These are phyloP conservation scores for Astraeus odoratus DNA, from an alignment of 768 basidiomycete species.

Conservation along the genomic window DNA sequence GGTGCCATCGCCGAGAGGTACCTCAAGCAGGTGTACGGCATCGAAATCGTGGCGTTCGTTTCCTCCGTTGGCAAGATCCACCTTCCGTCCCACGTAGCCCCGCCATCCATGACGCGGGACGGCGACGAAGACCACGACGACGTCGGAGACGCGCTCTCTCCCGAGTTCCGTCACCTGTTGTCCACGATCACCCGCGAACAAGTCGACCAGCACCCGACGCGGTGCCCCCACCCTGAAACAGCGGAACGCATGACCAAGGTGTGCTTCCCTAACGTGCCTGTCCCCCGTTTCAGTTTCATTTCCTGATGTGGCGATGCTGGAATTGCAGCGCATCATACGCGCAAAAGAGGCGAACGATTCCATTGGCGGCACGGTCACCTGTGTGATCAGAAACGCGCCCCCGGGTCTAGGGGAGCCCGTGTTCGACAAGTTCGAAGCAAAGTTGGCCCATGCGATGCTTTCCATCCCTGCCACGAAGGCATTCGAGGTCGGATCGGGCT, in stretches of 20 bases:
- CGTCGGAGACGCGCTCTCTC: conserved; percentile 66
- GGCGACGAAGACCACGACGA: conserved; percentile 55
- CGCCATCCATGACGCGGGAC: conserved; percentile 34
- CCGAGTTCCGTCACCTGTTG: conserved; percentile 78
- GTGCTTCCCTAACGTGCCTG: too few species aligned
- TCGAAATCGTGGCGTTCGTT: conserved; percentile 97
- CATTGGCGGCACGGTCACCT: conserved; percentile 96
- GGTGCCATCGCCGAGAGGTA: conserved; percentile 98
- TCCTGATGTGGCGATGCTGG: conserved; percentile 30
- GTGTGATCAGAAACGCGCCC: conserved; percentile 88
- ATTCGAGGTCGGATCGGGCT: conserved; percentile 96
- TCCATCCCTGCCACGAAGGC: conserved; percentile 98
- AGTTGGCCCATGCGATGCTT: conserved; percentile 95
- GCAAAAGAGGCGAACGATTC: conserved; percentile 90
- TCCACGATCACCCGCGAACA: conserved; percentile 75
- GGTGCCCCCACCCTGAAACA: conserved; percentile 88
- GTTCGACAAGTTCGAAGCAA: conserved; percentile 97
- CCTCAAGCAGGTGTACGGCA: conserved; percentile 75
- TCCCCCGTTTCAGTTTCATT: neutral
- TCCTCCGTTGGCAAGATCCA: conserved; percentile 92
- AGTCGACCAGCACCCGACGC: conserved; percentile 80
- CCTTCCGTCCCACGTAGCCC: conserved; percentile 49
- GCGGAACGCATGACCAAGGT: conserved; percentile 89
- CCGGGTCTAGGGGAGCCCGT: conserved; percentile 93
- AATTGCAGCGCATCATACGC: conserved; percentile 78